Evolutionary conservation across 352 stramenopile species (phyloP).

Genomic region (Phytophthora boehmeriae): DNA sequence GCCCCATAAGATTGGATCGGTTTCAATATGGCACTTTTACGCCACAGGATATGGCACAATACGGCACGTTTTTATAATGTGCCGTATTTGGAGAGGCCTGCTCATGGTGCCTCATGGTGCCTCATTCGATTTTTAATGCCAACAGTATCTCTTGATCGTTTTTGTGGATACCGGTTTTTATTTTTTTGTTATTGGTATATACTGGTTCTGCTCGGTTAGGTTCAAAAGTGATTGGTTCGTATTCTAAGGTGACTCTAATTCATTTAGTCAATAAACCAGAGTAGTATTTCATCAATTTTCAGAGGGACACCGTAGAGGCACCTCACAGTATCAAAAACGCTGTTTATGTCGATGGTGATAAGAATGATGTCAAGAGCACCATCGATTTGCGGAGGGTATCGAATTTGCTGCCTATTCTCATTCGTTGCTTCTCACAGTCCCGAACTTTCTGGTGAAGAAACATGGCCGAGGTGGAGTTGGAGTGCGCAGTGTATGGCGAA

Average conservation of each 20-base stretch:
- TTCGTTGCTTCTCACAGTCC: conserved; percentile 4
- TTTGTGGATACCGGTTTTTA: conserved; percentile 20
- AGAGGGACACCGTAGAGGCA: conserved; percentile 17
- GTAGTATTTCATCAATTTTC: conserved; percentile 14
- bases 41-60: too few species aligned
- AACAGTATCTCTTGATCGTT: conserved; percentile 14
- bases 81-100: too few species aligned
- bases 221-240: conserved; percentile 24
- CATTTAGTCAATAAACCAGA: conserved; percentile 12
- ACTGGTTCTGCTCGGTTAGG: conserved; percentile 20
- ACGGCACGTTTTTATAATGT: too few species aligned
- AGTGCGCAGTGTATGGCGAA: conserved; percentile 24
- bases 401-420: conserved; percentile 13
- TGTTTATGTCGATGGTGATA: conserved; percentile 26
- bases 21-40: too few species aligned
- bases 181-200: conserved; percentile 19
- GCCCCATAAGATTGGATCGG: too few species aligned
- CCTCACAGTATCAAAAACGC: conserved; percentile 22
- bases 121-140: conserved; percentile 13
- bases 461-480: conserved; percentile 22
- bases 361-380: conserved; percentile 25
- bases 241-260: conserved; percentile 22
- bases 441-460: conserved; percentile 15
- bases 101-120: not conserved
- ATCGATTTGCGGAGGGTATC: conserved; percentile 27